Evolutionary conservation across 2,329 filamentous ascomycete species (phyloP).

Genomic region (Monosporascus sp.): DNA sequence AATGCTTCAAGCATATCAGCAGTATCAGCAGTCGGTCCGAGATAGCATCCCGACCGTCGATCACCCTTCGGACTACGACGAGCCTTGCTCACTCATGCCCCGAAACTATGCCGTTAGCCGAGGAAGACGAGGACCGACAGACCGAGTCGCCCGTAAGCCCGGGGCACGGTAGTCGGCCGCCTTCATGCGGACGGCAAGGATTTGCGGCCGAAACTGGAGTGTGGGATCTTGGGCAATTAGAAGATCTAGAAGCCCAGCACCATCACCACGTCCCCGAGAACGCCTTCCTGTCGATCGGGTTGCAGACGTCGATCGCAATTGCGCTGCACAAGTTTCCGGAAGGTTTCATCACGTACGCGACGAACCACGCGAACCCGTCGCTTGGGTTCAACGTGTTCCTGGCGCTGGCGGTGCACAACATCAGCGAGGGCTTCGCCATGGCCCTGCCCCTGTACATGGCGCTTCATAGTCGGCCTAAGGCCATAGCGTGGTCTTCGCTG

Average conservation of each 20-base stretch:
- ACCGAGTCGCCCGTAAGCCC: slow-evolving; percentile 16
- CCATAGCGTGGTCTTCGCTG: slow-evolving; percentile 78
- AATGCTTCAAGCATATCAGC: slow-evolving; percentile 56
- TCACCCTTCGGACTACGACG: slow-evolving; percentile 38
- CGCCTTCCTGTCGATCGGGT: slow-evolving; percentile 87
- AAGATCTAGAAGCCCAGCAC: slow-evolving; percentile 54
- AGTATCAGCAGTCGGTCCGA: slow-evolving; percentile 35
- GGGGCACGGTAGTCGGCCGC: slow-evolving; percentile 18
- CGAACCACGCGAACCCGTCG: slow-evolving; percentile 88
- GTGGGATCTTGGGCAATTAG: slow-evolving; percentile 22
- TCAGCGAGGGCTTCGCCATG: slow-evolving; percentile 94
- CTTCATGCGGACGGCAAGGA: slow-evolving; percentile 32
- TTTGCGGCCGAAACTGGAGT: slow-evolving; percentile 8
- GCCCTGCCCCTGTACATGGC: slow-evolving; percentile 90
- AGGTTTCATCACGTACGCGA: slow-evolving; percentile 86
- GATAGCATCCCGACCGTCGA: slow-evolving; percentile 28
- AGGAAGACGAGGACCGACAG: slow-evolving; percentile 23
- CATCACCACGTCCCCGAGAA: slow-evolving; percentile 96
- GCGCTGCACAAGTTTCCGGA: slow-evolving; percentile 93
- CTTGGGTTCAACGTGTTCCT: slow-evolving; percentile 91
- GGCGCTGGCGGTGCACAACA: slow-evolving; percentile 95
- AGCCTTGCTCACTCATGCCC: slow-evolving; percentile 25
- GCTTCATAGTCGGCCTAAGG: slow-evolving; percentile 70
- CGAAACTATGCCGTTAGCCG: slow-evolving; percentile 18
- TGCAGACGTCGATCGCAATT: slow-evolving; percentile 93